phyloP scores from a whole-genome alignment of 1,284 basidiomycete genomes.

The Tilletiopsis washingtonensis region DNA sequence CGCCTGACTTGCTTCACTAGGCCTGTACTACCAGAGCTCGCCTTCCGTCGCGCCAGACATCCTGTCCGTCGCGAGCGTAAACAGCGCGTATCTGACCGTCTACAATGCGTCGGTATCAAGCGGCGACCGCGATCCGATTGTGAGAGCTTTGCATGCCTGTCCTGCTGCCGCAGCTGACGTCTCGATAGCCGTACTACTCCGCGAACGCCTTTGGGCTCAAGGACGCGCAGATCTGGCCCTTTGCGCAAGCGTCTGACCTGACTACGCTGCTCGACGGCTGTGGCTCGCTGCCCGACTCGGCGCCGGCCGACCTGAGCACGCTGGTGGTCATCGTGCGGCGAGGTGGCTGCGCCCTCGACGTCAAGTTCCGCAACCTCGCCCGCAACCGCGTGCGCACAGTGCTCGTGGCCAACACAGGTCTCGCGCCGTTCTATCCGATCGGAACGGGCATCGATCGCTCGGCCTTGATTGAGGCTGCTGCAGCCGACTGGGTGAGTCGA shows the following conservation, averaged over 20 bases:
- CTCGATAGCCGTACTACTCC: too few species aligned
- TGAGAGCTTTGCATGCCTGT: too few species aligned
- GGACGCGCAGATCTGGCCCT: background rate
- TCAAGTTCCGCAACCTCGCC: constrained; percentile 3
- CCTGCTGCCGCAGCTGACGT: too few species aligned
- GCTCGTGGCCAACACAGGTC: background rate
- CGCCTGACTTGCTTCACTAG: too few species aligned
- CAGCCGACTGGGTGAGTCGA: background rate
- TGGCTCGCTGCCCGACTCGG: background rate
- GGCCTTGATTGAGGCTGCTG: background rate
- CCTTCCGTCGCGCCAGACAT: background rate
- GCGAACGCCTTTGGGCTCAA: too few species aligned
- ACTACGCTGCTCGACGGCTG: background rate
- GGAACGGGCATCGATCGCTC: background rate
- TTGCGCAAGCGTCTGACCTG: background rate
- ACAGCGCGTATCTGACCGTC: background rate
- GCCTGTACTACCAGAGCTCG: background rate
- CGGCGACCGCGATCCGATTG: background rate
- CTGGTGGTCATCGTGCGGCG: background rate
- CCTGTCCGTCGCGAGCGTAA: background rate
- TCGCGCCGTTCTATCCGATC: background rate
- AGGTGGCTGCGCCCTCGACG: constrained; percentile 1
- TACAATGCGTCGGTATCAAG: background rate
- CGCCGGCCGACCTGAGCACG: background rate
- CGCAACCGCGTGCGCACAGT: background rate